Base-by-base conservation (phyloP, 2,329 filamentous ascomycete species). In the Phoma sp. region DNA sequence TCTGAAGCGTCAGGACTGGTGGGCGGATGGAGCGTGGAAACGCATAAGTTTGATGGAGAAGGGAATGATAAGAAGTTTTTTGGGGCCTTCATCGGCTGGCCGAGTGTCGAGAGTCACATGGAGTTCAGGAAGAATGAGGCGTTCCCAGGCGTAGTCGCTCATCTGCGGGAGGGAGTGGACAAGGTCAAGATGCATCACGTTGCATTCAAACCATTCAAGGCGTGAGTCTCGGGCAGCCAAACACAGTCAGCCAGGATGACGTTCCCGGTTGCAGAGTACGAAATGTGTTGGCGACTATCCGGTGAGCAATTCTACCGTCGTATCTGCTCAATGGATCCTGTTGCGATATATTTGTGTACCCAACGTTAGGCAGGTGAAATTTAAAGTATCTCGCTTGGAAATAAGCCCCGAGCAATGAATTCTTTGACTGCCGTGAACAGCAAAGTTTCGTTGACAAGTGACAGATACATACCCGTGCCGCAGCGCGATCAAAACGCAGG, bases 71-170 rank as follows among this genome's bases (percentile, higher is more conserved):
- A 71, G 3, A 75, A 75, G 49, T 66, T 77, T 50, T 76, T 77
- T 60, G 61, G 79, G 4, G 53, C 77, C n/a, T 72, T 75, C 14
- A 70, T 83, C 48, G 83, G 82, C 4, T 86, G 83, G 83, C 69
- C 78, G 45, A 80, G 73, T 60, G 72, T 80, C 18, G 78, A 82
- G 32, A 73, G 71, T 42, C 83, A 85, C 66, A 70, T 77, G 74
- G 68, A 68, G 43, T 81, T 76, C 29, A 71, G 77, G 48, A 70
- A 80, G 58, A 78, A 78, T 25, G 69, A 77, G 57, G 72, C 67
- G 24, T 85, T 84, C 64, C 66, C 62, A 30, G 66, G 73, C 22
- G 69, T 74, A 13, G 77, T 82, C 53, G 52, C 54, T 43, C 66
- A 74, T 27, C 54, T 84, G 59, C 75, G 77, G 54, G 73, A 77